Evolutionary conservation across 345 rosid genomes (phyloP).

Genomic region (Kernera saxatilis): DNA sequence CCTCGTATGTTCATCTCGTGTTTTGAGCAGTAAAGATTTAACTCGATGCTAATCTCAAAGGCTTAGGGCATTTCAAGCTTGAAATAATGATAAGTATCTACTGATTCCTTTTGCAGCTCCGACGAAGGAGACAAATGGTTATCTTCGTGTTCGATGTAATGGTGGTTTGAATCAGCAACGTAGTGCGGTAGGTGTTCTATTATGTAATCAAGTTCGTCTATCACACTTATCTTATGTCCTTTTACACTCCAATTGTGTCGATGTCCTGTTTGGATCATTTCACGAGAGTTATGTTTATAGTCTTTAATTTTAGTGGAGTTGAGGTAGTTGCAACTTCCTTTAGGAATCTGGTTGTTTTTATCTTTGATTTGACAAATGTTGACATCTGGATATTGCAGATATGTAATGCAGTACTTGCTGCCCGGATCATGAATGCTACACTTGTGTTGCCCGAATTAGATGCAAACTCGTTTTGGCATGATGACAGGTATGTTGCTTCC

Average conservation of each 20-base stretch:
- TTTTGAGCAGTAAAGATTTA: slow-evolving; percentile 20
- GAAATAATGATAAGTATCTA: neutral
- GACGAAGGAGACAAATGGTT: slow-evolving; percentile 71
- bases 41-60: slow-evolving; percentile 23
- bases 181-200: slow-evolving; percentile 66
- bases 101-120: slow-evolving; percentile 65
- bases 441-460: slow-evolving; percentile 96
- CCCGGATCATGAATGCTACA: slow-evolving; percentile 97
- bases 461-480: slow-evolving; percentile 98
- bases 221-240: neutral
- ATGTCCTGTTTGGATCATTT: neutral
- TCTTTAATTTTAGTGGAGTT: neutral
- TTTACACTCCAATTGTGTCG: neutral
- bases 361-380: slow-evolving; percentile 4
- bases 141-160: slow-evolving; percentile 94
- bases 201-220: neutral
- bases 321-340: neutral
- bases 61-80: slow-evolving; percentile 17
- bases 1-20: slow-evolving; percentile 50
- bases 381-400: slow-evolving; percentile 46
- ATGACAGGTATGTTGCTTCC: slow-evolving; percentile 65
- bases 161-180: slow-evolving; percentile 99
- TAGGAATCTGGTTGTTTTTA: neutral
- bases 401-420: slow-evolving; percentile 99
- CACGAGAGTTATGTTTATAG: neutral